Base-by-base conservation (phyloP, 2,329 filamentous ascomycete species). In the Rhynchosporium graminicola region DNA sequence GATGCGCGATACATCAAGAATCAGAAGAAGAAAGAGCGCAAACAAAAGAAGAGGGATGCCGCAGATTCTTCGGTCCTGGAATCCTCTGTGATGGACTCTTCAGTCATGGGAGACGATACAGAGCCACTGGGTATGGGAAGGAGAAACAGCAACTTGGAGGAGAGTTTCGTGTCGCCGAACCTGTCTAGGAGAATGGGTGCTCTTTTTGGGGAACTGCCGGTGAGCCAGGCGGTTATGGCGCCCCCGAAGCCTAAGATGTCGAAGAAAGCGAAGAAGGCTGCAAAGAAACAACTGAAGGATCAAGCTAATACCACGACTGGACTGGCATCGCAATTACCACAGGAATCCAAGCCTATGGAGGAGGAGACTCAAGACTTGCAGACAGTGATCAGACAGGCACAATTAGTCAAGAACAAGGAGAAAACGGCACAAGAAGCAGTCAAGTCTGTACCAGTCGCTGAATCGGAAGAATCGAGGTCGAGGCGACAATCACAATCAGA, bases 331-430 rank as follows among this genome's bases (percentile, higher is more conserved):
- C 57, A 48, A 15, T 8, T 50, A 40, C 29, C 38, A 9, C 12
- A 29, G 20, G 57, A 52, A 26, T 46, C 57, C 8, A 46, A 29
- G 12, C 36, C 33, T 29, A 26, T 51, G 7, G 59, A 61, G n/a
- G 20, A 40, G 52, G 60, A 61, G 54, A 57, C 46, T 15, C 52
- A 57, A 31, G 60, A 61, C 38, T 12, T 61, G 13, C 29, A 38
- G 15, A 26, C 40, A 13, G 26, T 56, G 60, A 33, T 57, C 8
- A 50, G 40, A 40, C 51, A 57, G 52, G 38, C 45, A 12, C 60
- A 46, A 40, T 10, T 46, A 36, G 46, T 52, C n/a, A 57, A 61
- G 28, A 20, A 20, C 13, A 57, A 57, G 31, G 46, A 36, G 10
- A 47, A 40, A 9, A 51, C 51, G 26, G 4, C 33, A 20, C 33